Base-by-base conservation (phyloP, 2,329 filamentous ascomycete species). In the Aspergillus arachidicola region DNA sequence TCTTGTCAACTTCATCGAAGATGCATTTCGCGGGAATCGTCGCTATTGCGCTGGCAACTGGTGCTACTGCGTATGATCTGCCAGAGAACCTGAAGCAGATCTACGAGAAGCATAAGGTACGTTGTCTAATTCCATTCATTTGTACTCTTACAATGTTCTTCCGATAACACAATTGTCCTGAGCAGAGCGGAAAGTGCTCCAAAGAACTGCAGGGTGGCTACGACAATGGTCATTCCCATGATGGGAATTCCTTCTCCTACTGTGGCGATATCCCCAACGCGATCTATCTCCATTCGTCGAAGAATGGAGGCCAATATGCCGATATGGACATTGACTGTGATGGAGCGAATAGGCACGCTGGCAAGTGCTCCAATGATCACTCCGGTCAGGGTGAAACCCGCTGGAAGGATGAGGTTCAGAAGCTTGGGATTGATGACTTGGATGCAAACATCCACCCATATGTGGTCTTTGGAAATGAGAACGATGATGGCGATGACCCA, bases 311-410 rank as follows among this genome's bases (percentile, higher is more conserved):
- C 14, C 48, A 65, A 26, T 76, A 86, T 45, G 80, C 77, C 58
- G 83, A 87, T 72, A 86, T 87, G 83, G 85, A 87, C 67, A 79
- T 87, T 59, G 85, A 86, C 75, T 88, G 86, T 68, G 85, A 88
- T 66, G 86, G 86, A 26, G 70, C 77, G 9, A 79, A 84, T 60
- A 72, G 75, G 26, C 76, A 77, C 9, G 81, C 79, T 34, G 81
- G 82, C 1, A 78, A 79, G 46, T 87, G 85, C 67, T 76, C 71
- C 38, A 77, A 74, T 21, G 82, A 81, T 12, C 72, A 66, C 21
- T 81, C 83, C 2, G 71, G 71, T 1, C 70, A 73, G 69, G 74
- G 73, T 41, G 68, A 80, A 61, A 87, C 85, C 1, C 77, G 82
- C 0, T 87, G 87, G 71, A 72, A 77, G 61, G 72, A 78, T 51